Conservation (phyloP, 768 basidiomycete genomes). For the Trametes meyenii region DNA sequence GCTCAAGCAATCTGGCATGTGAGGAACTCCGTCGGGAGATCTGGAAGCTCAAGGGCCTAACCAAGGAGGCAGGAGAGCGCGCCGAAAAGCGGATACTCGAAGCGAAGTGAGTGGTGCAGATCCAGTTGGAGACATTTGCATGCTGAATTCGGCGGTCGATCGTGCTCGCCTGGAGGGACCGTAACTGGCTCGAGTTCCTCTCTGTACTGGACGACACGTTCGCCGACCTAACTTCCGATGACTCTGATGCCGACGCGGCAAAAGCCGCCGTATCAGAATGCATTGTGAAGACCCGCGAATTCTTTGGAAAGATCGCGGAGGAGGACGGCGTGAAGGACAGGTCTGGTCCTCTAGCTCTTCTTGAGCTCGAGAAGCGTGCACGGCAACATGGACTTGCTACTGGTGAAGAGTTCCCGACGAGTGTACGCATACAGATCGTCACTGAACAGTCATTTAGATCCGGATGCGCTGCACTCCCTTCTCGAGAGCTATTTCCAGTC, state of each 20-base stretch:
- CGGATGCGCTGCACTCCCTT: conserved; percentile 45
- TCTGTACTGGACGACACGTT: conserved; percentile 74
- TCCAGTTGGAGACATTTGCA: not conserved
- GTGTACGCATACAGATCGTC: not conserved
- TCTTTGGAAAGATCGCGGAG: conserved; percentile 61
- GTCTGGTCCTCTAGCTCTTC: conserved; percentile 68
- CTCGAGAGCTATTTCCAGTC: conserved; percentile 69
- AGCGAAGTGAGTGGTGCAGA: conserved; percentile 49
- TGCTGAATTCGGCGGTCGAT: conserved; percentile 9
- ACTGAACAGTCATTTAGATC: conserved; percentile 39
- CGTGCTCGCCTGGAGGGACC: conserved; percentile 51
- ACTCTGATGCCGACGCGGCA: conserved; percentile 34
- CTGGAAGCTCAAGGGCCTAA: conserved; percentile 57
- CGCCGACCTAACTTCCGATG: conserved; percentile 37
- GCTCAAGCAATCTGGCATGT: conserved; percentile 69
- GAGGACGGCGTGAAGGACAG: conserved; percentile 74
- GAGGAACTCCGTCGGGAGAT: conserved; percentile 78
- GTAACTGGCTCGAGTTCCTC: conserved; percentile 86
- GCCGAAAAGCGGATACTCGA: conserved; percentile 63
- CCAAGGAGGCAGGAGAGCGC: conserved; percentile 60
- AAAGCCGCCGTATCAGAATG: conserved; percentile 43
- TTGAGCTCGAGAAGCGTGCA: conserved; percentile 75
- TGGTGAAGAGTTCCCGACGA: conserved; percentile 38
- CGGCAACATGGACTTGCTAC: conserved; percentile 48
- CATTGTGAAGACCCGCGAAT: conserved; percentile 46